phyloP scores from a whole-genome alignment of 73 alveolate species.

The Uronychia setigera region DNA sequence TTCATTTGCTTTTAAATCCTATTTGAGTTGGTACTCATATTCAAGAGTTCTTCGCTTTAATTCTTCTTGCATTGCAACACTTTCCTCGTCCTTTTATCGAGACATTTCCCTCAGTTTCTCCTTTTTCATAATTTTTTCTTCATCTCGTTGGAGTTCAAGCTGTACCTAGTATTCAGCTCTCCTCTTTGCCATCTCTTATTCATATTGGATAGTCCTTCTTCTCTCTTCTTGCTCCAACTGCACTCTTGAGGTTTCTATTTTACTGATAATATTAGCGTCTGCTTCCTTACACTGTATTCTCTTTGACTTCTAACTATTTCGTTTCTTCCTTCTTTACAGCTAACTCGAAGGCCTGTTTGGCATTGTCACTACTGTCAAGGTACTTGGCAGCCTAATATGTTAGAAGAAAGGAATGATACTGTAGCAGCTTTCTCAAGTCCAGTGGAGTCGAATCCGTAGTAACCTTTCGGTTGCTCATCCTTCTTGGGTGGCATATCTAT shows the following conservation, averaged over 20 bases:
- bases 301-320: conserved; percentile 63
- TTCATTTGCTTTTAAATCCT: conserved; percentile 18
- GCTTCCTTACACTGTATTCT: conserved; percentile 32
- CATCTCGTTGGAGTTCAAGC: conserved; percentile 72
- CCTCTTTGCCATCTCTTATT: conserved; percentile 66
- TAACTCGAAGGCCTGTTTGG: conserved; percentile 75
- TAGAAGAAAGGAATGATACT: not conserved
- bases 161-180: conserved; percentile 79
- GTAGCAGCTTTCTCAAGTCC: conserved; percentile 86
- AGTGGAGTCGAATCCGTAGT: conserved; percentile 85
- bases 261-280: conserved; percentile 6
- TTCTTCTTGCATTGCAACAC: conserved; percentile 59
- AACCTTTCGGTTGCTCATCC: conserved; percentile 49
- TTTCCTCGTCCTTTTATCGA: conserved; percentile 70
- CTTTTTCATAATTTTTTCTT: conserved; percentile 69
- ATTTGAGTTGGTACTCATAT: conserved; percentile 61
- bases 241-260: conserved; percentile 58
- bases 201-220: conserved; percentile 65
- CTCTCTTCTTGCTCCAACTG: conserved; percentile 71
- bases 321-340: conserved; percentile 77
- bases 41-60: conserved; percentile 64
- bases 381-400: conserved; percentile 69
- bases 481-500: conserved; percentile 22
- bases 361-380: conserved; percentile 67
- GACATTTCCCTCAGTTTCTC: conserved; percentile 66